These are phyloP conservation scores for Sordariomycetes sp. DNA, from an alignment of 2,329 filamentous ascomycete genomes.

Conservation along the genomic window DNA sequence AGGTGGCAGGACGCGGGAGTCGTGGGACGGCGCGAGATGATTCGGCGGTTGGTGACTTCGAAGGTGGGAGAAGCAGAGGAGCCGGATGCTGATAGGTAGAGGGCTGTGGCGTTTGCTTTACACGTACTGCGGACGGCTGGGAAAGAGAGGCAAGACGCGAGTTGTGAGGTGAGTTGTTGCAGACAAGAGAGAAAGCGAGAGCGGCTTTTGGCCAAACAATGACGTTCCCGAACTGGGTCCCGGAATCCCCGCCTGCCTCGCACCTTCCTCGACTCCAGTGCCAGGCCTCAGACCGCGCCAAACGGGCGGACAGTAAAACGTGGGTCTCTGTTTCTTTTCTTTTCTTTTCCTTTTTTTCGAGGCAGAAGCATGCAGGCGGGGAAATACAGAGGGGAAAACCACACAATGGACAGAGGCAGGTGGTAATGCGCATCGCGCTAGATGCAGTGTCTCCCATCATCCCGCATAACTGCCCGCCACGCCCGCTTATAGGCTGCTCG, in stretches of 20 bases:
- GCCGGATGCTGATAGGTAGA: not conserved
- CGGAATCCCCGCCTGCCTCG: too few relatives aligned
- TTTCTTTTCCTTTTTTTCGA: too few relatives aligned
- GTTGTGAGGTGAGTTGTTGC: not conserved
- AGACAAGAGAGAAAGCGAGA: not conserved
- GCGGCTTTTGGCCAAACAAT: not conserved
- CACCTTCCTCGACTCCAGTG: too few relatives aligned
- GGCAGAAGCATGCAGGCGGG: not conserved
- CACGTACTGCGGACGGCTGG: not conserved
- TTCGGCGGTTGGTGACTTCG: not conserved
- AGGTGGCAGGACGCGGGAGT: not conserved
- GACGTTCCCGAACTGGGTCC: not conserved
- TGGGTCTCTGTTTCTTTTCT: too few relatives aligned
- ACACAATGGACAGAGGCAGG: not conserved
- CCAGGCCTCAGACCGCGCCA: not conserved
- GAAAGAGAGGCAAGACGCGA: not conserved
- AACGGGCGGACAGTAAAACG: not conserved
- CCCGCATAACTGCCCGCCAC: not conserved
- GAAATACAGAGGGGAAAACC: not conserved
- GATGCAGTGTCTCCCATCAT: not conserved
- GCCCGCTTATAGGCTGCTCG: constrained; percentile 1
- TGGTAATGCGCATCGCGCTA: not conserved
- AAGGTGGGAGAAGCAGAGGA: not conserved
- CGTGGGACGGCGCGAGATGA: not conserved
- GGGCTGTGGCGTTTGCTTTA: not conserved